These are phyloP conservation scores for Mycena latifolia DNA, from an alignment of 768 basidiomycete genomes.

Conservation along the genomic window DNA sequence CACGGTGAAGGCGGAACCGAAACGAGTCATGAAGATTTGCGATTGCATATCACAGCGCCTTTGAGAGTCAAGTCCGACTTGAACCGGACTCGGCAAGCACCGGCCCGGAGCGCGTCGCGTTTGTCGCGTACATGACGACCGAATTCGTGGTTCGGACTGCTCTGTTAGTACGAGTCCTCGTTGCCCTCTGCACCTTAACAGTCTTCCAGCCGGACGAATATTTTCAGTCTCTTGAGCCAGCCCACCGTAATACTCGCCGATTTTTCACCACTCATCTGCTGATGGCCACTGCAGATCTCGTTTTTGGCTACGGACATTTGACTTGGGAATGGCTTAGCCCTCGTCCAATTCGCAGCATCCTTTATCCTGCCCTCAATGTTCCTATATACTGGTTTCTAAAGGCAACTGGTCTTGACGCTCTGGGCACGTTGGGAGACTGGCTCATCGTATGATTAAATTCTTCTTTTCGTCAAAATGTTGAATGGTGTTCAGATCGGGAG, in stretches of 20 bases:
- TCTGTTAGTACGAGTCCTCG: slow-evolving; percentile 63
- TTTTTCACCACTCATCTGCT: no score
- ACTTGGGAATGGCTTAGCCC: slow-evolving; percentile 96
- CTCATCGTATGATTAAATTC: slow-evolving; percentile 66
- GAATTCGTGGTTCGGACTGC: slow-evolving; percentile 44
- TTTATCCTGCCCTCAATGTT: slow-evolving; percentile 87
- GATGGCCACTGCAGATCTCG: no score
- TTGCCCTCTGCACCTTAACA: slow-evolving; percentile 81
- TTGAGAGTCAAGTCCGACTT: no score
- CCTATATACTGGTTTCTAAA: slow-evolving; percentile 83
- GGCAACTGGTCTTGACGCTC: slow-evolving; percentile 61
- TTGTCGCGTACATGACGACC: slow-evolving; percentile 2
- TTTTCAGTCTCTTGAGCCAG: slow-evolving; percentile 94
- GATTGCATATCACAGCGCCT: no score
- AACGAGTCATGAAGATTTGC: neutral
- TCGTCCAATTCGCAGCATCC: slow-evolving; percentile 79
- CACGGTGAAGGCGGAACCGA: neutral
- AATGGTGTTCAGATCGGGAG: slow-evolving; percentile 64
- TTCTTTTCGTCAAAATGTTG: slow-evolving; percentile 14
- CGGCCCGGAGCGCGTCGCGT: no score
- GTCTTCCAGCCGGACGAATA: slow-evolving; percentile 99
- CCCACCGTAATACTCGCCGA: no score
- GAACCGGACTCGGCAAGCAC: no score
- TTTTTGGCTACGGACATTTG: slow-evolving; percentile 92
- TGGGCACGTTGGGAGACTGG: slow-evolving; percentile 49